Evolutionary conservation across 1,284 basidiomycete species (phyloP).

Genomic region (Sphaerobolus stellatus): DNA sequence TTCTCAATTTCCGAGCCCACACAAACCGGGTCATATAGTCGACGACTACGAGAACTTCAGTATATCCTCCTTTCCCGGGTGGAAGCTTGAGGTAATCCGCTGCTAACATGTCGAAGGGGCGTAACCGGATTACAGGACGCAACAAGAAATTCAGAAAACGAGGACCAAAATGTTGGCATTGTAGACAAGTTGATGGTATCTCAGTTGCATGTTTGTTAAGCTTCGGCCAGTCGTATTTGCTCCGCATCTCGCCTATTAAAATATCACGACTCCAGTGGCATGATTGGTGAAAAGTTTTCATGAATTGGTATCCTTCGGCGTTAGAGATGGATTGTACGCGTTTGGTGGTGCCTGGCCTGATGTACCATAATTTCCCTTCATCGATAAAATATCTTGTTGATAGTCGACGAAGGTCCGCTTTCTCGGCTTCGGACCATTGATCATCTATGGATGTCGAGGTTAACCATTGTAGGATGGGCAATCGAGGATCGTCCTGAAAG

Average conservation of each 20-base stretch:
- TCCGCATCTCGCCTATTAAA: neutral
- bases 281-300: neutral
- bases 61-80: neutral
- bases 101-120: neutral
- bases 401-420: neutral
- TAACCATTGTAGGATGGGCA: neutral
- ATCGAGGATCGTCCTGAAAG: too few species aligned
- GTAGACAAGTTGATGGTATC: neutral
- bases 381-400: neutral
- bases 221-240: neutral
- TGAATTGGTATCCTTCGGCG: neutral
- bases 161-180: neutral
- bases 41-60: neutral
- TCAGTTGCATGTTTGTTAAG: neutral
- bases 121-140: neutral
- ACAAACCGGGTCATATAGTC: neutral
- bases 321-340: neutral
- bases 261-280: neutral
- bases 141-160: neutral
- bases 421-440: neutral
- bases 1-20: neutral
- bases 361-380: neutral
- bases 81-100: neutral
- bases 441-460: neutral
- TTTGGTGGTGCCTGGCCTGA: neutral